Evolutionary conservation across 495 filamentous ascomycete species (phyloP), one percentile per base, ranked within the genome.

Genomic region (Hypomontagnella submonticulosa): DNA sequence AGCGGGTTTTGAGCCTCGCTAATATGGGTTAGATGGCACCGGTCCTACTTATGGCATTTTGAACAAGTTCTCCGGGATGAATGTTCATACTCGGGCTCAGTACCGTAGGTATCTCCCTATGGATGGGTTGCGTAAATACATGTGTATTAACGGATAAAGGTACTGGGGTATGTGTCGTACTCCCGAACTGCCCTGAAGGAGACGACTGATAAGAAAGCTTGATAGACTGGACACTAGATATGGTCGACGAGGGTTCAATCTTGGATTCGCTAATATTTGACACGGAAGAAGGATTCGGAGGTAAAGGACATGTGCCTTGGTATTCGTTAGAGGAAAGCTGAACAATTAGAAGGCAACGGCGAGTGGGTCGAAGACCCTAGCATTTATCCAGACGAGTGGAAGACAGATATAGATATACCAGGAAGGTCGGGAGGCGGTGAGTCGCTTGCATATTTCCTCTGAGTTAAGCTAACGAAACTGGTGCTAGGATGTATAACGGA

Each of bases 301-400:
- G 75, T 66, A 69, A 55, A 48, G 15, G 18, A 30, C 9, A 18
- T 10, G 32, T 10, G 2, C 27, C 44, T 11, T 32, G 10, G 42
- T 5, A 41, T 43, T 10, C 33, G 27, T 10, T 27, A 16, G 60
- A 72, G 4, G 76, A 73, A 20, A 80, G 74, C 63, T 66, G 16
- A 66, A 4, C 11, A 3, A 16, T 71, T 83, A 54, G 71, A 75
- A 59, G 81, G 81, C 48, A 79, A 88, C 54, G 85, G 84, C n/a
- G 74, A 61, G 13, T 78, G 74, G 60, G 70, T 79, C 30, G 71
- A 62, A 9, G 66, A 71, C 23, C 32, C 71, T 1, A 73, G 51
- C 40, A 1, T 1, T 49, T 69, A 59, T 19, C 70, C 73, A 0
- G 46, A 72, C 41, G 52, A 63, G 16, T 60, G 61, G 61, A 37